These are phyloP conservation scores for Serpula lacrymans DNA, from an alignment of 768 basidiomycete genomes.

Conservation along the genomic window DNA sequence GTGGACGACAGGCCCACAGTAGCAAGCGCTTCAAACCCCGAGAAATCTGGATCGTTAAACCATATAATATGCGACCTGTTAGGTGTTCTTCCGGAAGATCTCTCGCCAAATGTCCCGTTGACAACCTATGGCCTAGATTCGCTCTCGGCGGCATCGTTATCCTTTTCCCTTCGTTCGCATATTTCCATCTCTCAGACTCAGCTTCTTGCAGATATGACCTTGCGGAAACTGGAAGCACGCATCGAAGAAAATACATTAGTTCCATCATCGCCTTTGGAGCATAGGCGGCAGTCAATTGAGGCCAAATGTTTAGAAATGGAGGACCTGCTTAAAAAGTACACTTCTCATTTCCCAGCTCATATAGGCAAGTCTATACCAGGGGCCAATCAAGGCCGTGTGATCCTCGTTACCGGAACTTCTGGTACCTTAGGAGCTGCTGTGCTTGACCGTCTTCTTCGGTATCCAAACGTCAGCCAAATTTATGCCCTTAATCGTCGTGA, in stretches of 20 bases:
- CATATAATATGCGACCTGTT: no score
- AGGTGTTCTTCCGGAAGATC: slow-evolving; percentile 4
- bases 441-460: slow-evolving; percentile 14
- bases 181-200: slow-evolving; percentile 5
- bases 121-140: slow-evolving; percentile 8
- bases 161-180: neutral
- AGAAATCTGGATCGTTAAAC: no score
- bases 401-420: slow-evolving; percentile 29
- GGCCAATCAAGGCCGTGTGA: slow-evolving; percentile 5
- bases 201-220: slow-evolving; percentile 6
- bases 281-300: no score
- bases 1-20: slow-evolving; percentile 8
- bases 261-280: no score
- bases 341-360: no score
- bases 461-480: slow-evolving; percentile 8
- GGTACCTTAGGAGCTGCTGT: slow-evolving; percentile 23
- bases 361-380: no score
- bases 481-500: slow-evolving; percentile 23
- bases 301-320: no score
- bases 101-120: slow-evolving; percentile 4
- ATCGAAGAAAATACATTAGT: no score
- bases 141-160: neutral
- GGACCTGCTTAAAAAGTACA: no score
- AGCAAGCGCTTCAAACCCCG: neutral
- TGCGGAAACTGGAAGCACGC: slow-evolving; percentile 1